These are phyloP conservation scores for Noccaea bulbosa DNA, from an alignment of 345 rosid genomes.

Conservation along the genomic window DNA sequence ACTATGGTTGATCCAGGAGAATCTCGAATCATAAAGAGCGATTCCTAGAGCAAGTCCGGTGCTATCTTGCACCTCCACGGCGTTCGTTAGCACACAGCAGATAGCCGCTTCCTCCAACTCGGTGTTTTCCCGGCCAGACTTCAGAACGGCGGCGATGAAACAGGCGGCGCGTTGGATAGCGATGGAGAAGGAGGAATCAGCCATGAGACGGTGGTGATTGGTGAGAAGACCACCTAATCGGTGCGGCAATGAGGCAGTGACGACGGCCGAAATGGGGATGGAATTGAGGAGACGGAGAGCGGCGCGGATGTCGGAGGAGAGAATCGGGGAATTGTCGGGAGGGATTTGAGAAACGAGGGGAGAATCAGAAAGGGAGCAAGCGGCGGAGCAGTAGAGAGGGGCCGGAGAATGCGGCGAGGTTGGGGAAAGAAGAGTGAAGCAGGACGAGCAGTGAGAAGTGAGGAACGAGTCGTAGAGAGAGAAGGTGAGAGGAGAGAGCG, in stretches of 20 bases:
- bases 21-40: conserved; percentile 58
- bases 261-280: conserved; percentile 24
- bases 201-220: conserved; percentile 53
- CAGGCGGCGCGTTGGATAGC: conserved; percentile 53
- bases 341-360: conserved; percentile 26
- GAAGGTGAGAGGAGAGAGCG: conserved; percentile 58
- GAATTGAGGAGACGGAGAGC: conserved; percentile 69
- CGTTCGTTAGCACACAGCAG: conserved; percentile 71
- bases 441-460: conserved; percentile 58
- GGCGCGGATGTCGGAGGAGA: conserved; percentile 57
- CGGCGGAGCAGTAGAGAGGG: conserved; percentile 48
- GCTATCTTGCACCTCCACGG: conserved; percentile 78
- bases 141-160: conserved; percentile 43
- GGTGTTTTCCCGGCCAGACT: conserved; percentile 15
- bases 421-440: conserved; percentile 46
- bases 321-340: conserved; percentile 24
- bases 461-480: conserved; percentile 62
- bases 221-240: conserved; percentile 58
- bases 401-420: neutral
- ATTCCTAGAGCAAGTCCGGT: conserved; percentile 60
- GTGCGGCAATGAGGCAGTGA: conserved; percentile 18
- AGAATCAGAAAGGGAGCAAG: conserved; percentile 47
- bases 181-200: conserved; percentile 37
- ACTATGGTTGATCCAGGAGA: conserved; percentile 93
- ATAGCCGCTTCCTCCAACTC: conserved; percentile 57